Percentiles rank a stretch among this genome's conserved stretches.
These are phyloP conservation scores for Penicillium decumbens DNA, from an alignment of 2,329 filamentous ascomycete species.

Conservation along the genomic window DNA sequence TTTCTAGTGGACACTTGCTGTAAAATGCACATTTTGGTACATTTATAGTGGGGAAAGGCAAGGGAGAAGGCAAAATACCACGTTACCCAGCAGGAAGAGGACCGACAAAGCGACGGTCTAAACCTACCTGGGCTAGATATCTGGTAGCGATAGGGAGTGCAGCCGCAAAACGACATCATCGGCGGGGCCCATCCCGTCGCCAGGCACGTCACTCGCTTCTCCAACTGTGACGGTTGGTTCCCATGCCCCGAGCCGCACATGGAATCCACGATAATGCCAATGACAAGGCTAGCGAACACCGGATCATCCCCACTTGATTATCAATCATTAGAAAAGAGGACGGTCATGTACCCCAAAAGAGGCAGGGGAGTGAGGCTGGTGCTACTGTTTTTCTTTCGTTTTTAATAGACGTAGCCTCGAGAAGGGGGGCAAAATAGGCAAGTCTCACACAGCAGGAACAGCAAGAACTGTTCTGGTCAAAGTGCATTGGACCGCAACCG, in stretches of 20 bases:
- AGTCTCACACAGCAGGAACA: conserved; percentile 2
- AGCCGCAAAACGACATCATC: conserved; percentile 20
- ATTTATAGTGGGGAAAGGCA: not conserved
- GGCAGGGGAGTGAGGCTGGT: not conserved
- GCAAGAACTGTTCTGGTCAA: not conserved
- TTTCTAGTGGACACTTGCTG: not conserved
- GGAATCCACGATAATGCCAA: not conserved
- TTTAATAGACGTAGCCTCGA: not conserved
- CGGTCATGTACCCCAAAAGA: not conserved
- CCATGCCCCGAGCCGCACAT: conserved; percentile 9
- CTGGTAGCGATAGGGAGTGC: conserved; percentile 8
- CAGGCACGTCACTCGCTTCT: conserved; percentile 10
- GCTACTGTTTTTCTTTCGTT: not conserved
- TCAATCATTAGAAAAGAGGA: not conserved
- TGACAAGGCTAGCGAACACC: not conserved
- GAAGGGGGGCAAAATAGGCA: not conserved
- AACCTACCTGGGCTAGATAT: conserved; percentile 1
- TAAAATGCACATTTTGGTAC: not conserved
- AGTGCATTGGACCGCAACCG: conserved; percentile 7
- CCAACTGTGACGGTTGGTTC: not conserved
- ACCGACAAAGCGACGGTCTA: not conserved
- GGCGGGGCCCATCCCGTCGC: conserved; percentile 14
- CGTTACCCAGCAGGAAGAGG: not conserved
- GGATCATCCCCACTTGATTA: conserved; percentile 1
- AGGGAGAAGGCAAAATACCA: not conserved